phyloP scores from a whole-genome alignment of 106 monocot species.

The Dendrobium nobile region DNA sequence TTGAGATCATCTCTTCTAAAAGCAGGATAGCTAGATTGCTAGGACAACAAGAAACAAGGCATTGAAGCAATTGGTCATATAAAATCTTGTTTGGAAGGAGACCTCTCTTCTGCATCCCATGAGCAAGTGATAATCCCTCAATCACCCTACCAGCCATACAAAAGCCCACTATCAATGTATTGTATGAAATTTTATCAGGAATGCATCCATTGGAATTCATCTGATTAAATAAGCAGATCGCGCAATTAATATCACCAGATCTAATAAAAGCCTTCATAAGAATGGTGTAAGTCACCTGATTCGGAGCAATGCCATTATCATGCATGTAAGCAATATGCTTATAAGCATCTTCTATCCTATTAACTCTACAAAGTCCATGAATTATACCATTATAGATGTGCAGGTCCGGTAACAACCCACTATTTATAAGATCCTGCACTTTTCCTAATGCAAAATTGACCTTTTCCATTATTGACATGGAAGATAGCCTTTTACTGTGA shows the following conservation, averaged over 20 bases:
- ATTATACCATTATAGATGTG: constrained; percentile 42
- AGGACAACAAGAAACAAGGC: constrained; percentile 10
- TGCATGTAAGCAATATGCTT: constrained; percentile 21
- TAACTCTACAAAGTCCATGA: constrained; percentile 33
- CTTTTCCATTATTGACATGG: constrained; percentile 11
- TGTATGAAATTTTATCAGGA: constrained; percentile 21
- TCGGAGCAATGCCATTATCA: constrained; percentile 21
- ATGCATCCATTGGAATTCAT: constrained; percentile 18
- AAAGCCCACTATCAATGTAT: constrained; percentile 25
- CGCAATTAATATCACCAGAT: constrained; percentile 21
- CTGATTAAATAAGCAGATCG: constrained; percentile 29
- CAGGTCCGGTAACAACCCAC: constrained; percentile 29
- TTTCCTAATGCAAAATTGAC: constrained; percentile 18
- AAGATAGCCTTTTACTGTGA: neutral
- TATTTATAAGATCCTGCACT: constrained; percentile 23
- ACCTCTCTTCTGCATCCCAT: constrained; percentile 39
- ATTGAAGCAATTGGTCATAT: constrained; percentile 20
- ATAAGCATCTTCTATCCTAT: constrained; percentile 34
- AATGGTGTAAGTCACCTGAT: constrained; percentile 40
- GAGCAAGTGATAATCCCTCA: constrained; percentile 29
- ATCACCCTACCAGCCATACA: constrained; percentile 17
- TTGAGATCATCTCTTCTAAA: constrained; percentile 34
- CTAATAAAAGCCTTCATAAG: constrained; percentile 21
- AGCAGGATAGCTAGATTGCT: constrained; percentile 18
- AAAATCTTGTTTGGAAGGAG: constrained; percentile 25